Conservation (phyloP, 805 yeast species). For the Grigorovia transvaalensis region DNA sequence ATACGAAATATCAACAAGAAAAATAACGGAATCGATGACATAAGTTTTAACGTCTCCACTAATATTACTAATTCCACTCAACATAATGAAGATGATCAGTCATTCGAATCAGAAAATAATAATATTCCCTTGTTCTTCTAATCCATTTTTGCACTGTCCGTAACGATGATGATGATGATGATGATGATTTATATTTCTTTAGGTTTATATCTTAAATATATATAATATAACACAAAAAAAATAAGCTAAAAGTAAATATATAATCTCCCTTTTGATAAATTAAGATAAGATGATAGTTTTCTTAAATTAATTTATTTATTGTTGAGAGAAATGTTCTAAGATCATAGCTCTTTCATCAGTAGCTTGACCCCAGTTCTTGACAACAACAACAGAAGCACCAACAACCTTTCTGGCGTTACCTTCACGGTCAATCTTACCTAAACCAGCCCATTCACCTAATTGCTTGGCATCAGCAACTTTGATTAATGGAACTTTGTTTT, state of each 20-base stretch:
- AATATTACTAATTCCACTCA: too few species aligned
- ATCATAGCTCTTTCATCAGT: conserved; percentile 94
- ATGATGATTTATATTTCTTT: background rate
- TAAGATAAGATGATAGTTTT: background rate
- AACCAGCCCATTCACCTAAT: conserved; percentile 99
- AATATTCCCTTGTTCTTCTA: background rate
- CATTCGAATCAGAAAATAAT: background rate
- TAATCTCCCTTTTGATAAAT: background rate
- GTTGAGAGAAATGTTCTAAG: conserved; percentile 90
- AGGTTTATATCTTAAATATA: background rate
- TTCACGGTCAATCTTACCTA: conserved; percentile 98
- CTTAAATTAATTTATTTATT: conserved; percentile 36
- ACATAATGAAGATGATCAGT: background rate
- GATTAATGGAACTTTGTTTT: conserved; percentile 92
- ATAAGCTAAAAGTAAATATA: background rate
- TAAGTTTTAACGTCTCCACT: background rate
- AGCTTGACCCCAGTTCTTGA: conserved; percentile 99
- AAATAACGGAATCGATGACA: background rate
- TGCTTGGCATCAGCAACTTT: conserved; percentile 99
- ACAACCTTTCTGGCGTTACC: conserved; percentile 99
- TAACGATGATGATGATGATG: background rate
- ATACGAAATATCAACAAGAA: background rate
- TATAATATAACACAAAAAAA: background rate
- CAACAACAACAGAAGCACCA: conserved; percentile 99
- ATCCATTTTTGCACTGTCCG: background rate